Percentiles rank a stretch among this genome's conserved stretches.
phyloP scores from a whole-genome alignment of 108 stramenopile species.

The Nitzschia sp. region DNA sequence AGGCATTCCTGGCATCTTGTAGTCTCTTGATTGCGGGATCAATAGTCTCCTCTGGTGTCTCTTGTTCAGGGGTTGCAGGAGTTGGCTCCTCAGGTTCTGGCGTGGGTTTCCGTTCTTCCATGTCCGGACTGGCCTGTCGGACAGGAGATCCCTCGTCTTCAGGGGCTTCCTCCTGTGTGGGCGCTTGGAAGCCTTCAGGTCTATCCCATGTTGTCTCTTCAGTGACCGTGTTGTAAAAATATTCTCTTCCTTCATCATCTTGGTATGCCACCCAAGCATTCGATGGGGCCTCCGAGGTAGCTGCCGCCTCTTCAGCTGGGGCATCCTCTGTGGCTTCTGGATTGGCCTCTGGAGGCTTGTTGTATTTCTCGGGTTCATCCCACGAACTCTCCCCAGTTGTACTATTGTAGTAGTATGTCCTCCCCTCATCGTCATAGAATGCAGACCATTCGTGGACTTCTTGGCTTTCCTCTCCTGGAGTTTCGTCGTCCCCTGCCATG shows the following conservation, averaged over 20 bases:
- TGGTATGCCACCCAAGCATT: slow-evolving; percentile 49
- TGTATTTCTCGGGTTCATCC: slow-evolving; percentile 62
- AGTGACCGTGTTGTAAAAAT: slow-evolving; percentile 69
- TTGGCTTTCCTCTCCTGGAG: background rate
- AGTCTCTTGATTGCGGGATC: slow-evolving; percentile 51
- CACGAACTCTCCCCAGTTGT: slow-evolving; percentile 64
- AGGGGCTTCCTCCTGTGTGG: slow-evolving; percentile 9
- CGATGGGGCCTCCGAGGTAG: background rate
- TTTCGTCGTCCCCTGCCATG: background rate
- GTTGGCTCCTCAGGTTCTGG: slow-evolving; percentile 8
- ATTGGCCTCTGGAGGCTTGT: slow-evolving; percentile 25
- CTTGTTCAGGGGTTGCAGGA: slow-evolving; percentile 35
- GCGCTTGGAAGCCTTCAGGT: slow-evolving; percentile 45
- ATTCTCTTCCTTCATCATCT: slow-evolving; percentile 65
- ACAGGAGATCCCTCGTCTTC: slow-evolving; percentile 19
- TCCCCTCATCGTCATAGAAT: slow-evolving; percentile 53
- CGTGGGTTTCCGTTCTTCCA: background rate
- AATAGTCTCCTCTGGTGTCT: slow-evolving; percentile 32
- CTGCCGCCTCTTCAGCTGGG: slow-evolving; percentile 38
- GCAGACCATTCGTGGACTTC: slow-evolving; percentile 47
- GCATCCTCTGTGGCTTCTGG: slow-evolving; percentile 20
- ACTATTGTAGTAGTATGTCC: slow-evolving; percentile 68
- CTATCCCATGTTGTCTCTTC: slow-evolving; percentile 75
- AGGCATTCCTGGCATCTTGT: slow-evolving; percentile 53
- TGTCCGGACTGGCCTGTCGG: slow-evolving; percentile 13